phyloP scores from a whole-genome alignment of 2,329 filamentous ascomycete species.

The Bipolaris victoriae region DNA sequence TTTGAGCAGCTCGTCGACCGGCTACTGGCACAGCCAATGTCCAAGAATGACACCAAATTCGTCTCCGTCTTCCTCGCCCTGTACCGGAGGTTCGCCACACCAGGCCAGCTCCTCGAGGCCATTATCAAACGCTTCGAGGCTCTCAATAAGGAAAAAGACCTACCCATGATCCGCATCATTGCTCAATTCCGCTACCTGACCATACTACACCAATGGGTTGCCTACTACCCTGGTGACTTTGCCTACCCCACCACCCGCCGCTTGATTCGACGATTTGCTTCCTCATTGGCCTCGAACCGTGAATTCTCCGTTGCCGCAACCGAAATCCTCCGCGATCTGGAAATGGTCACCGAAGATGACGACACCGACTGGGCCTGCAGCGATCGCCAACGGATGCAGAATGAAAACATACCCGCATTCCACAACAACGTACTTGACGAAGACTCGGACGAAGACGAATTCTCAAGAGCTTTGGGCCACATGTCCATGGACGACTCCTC shows the following conservation, averaged over 20 bases:
- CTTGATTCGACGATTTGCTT: slow-evolving; percentile 76
- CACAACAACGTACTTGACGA: slow-evolving; percentile 51
- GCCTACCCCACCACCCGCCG: slow-evolving; percentile 75
- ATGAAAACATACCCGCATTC: slow-evolving; percentile 52
- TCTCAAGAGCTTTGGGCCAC: slow-evolving; percentile 38
- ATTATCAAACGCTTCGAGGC: slow-evolving; percentile 78
- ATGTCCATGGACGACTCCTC: slow-evolving; percentile 37
- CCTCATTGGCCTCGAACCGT: slow-evolving; percentile 73
- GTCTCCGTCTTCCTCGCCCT: slow-evolving; percentile 86
- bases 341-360: slow-evolving; percentile 81
- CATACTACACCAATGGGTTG: slow-evolving; percentile 87
- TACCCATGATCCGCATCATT: slow-evolving; percentile 77
- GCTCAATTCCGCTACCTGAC: slow-evolving; percentile 84
- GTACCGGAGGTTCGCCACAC: slow-evolving; percentile 91
- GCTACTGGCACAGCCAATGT: slow-evolving; percentile 80
- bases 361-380: slow-evolving; percentile 90
- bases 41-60: slow-evolving; percentile 88
- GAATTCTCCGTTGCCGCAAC: slow-evolving; percentile 85
- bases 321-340: slow-evolving; percentile 81
- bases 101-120: slow-evolving; percentile 75
- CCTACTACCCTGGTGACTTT: slow-evolving; percentile 90
- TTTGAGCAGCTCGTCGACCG: slow-evolving; percentile 73
- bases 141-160: slow-evolving; percentile 68
- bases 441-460: slow-evolving; percentile 46
- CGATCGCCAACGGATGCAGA: slow-evolving; percentile 66